Base-by-base conservation (phyloP, 371 early-diverging fungal genomes). In the Funneliformis caledonium region DNA sequence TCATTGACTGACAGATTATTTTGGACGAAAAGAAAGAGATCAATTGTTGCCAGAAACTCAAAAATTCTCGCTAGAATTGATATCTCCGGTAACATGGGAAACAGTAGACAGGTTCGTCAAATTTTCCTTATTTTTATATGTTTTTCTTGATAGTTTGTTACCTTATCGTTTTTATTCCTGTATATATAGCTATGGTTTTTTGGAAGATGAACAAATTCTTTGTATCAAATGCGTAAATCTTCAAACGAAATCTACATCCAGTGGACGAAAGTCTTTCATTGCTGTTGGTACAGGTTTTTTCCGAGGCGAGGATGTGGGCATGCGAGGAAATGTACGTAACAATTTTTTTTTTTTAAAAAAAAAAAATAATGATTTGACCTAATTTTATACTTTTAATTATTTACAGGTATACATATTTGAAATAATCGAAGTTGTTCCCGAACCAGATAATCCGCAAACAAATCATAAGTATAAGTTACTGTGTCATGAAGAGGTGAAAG, bases 341-440 rank as follows among this genome's bases (percentile, higher is more conserved):
- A 50, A 68, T 65, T 31, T 22, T 19, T 50, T 70, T 33, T 52
- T 64, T 45, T 59, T 26, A 22, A 11, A 22, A 79, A 42, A 65
- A 64, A 10, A 61, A 76, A 16, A 47, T 42, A 68, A 67, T 31
- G 37, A 19, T 6, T 52, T 72, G 75, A 11, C 45, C 72, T 72
- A 59, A n/a, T 64, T 94, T 92, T 97, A 72, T 22, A 56, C 56
- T n/a, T 16, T 26, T 26, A 33, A 73, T 14, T 52, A 31, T 26
- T 12, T 56, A 52, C 7, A 77, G 78, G 50, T 77, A 16, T 92
- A 95, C 81, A 86, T 99, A 6, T 98, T 95, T 83, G 99, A 99
- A 80, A 91, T 99, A 64, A 96, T 98, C 85, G 96, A 97, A 84
- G 98, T 99, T 26, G 98, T 99, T 9, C 99, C 99, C 3, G 96